Evolutionary conservation across 2,329 filamentous ascomycete genomes (phyloP), one percentile per base, ranked within the genome.

Genomic region (Sphaerulina populicola): DNA sequence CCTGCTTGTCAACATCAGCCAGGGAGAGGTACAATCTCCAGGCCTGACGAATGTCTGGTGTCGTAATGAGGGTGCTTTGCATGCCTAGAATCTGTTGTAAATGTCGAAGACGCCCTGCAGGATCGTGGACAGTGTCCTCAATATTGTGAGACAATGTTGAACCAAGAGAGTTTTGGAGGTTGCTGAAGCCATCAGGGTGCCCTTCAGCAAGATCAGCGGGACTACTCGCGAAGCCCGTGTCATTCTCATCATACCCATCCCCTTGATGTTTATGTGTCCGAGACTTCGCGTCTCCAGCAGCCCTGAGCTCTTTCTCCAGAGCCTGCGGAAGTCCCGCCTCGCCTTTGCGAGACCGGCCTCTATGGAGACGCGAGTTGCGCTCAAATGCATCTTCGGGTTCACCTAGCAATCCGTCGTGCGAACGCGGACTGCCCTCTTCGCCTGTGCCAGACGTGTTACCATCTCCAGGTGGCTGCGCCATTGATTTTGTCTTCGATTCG

Each of bases 1-100:
- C 60, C 6, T 53, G 42, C 33, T 55, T 57, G 12, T 57, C 54
- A 3, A 47, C 46, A 3, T 63, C 53, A 0, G 58, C 47, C 5
- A 71, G 58, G 9, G 59, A 56, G 10, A 59, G 49, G 53, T 71
- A 72, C 6, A 72, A 53, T n/a, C 63, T 59, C 67, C 69, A 71
- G 10, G 64, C 68, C 9, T 43, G 44, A 18, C 27, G 29, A 23
- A 52, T 49, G 9, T 44, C 10, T 15, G 46, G 15, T 21, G 14
- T 27, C 6, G 18, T 27, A n/a, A 44, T 23, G 4, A 27, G 27
- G 12, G 12, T 15, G 18, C 18, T n/a, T 11, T 38, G 31, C 30
- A 35, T n/a, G 10, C 27, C 30, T 42, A 57, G 36, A 9, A 51
- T 44, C 12, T 38, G 41, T 21, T 52, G 55, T 29, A 57, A 39